Evolutionary conservation across 495 filamentous ascomycete species (phyloP), one percentile per base, ranked within the genome.

Genomic region (Podospora australis): DNA sequence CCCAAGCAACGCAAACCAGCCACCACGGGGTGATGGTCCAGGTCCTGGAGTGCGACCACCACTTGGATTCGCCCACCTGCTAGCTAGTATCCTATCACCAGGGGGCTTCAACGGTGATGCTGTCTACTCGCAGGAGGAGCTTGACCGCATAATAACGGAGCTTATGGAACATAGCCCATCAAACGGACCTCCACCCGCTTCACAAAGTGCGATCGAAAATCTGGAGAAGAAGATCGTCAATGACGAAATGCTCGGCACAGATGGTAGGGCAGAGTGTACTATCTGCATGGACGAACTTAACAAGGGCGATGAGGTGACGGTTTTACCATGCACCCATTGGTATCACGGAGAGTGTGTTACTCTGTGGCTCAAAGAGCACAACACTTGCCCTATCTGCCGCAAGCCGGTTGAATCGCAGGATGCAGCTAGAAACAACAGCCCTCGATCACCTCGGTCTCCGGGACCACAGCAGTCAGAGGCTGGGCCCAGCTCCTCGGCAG

Each of bases 281-380:
- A 91, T 96, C 49, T 98, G 92, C 60, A 97, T 96, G 75, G 91
- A 96, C 46, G 76, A 86, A 2, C 82, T 95, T 26, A 72, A 80
- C 34, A 58, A 86, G 26, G 86, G 81, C 11, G 84, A 83, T 20
- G 82, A 90, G 61, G 86, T 92, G 5, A 80, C 83, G 0, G 74
- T 84, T 20, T 66, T 98, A 22, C 90, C 90, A 2, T 98, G 92
- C 68, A 82, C 74, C 2, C 92, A 98, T 58, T 95, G 88, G 86
- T 98, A 95, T 63, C 88, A 95, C 59, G 81, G 76, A 40, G 68
- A 76, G 11, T 95, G 90, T 56, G 82, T 90, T 30, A 72, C 75
- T 21, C 70, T 83, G 42, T 96, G 90, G 90, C 65, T 96, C 24
- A 79, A 75, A 56, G 84, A 92, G 60, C 88, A 95, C 59, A 86